These are phyloP conservation scores for Suhomyces wounanorum DNA, from an alignment of 1,139 yeast species.

Conservation along the genomic window DNA sequence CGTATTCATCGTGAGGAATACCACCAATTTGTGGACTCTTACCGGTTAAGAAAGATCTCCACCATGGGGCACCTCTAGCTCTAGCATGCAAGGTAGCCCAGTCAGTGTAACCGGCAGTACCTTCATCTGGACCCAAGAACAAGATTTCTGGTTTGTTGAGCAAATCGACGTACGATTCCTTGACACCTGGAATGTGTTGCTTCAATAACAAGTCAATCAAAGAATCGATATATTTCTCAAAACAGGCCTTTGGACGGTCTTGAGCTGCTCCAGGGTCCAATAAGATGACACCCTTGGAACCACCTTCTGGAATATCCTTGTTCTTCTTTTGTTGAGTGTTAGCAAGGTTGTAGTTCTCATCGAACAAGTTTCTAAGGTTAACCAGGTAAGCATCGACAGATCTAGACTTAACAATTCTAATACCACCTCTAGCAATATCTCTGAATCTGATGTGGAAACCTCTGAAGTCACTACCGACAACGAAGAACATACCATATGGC, in stretches of 20 bases:
- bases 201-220: slow-evolving; percentile 83
- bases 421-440: slow-evolving; percentile 98
- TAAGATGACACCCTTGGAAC: slow-evolving; percentile 94
- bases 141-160: slow-evolving; percentile 84
- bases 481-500: slow-evolving; percentile 92
- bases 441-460: slow-evolving; percentile 97
- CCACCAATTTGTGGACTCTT: slow-evolving; percentile 92
- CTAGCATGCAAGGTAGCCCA: slow-evolving; percentile 99
- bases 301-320: slow-evolving; percentile 99
- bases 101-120: slow-evolving; percentile 92
- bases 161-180: slow-evolving; percentile 83
- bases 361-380: slow-evolving; percentile 87
- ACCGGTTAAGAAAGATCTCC: slow-evolving; percentile 98
- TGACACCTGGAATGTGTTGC: slow-evolving; percentile 71
- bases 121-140: slow-evolving; percentile 98
- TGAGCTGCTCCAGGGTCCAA: slow-evolving; percentile 81
- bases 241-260: slow-evolving; percentile 80
- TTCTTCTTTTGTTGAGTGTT: slow-evolving; percentile 95
- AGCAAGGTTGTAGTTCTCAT: slow-evolving; percentile 95
- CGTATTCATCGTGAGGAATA: slow-evolving; percentile 96
- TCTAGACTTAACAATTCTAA: slow-evolving; percentile 89
- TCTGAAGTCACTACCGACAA: slow-evolving; percentile 94
- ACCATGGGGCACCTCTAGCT: slow-evolving; percentile 94
- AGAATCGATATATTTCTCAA: slow-evolving; percentile 90
- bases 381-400: slow-evolving; percentile 82